Base-by-base conservation (phyloP, 2,329 filamentous ascomycete species). In the Xylariales sp. region DNA sequence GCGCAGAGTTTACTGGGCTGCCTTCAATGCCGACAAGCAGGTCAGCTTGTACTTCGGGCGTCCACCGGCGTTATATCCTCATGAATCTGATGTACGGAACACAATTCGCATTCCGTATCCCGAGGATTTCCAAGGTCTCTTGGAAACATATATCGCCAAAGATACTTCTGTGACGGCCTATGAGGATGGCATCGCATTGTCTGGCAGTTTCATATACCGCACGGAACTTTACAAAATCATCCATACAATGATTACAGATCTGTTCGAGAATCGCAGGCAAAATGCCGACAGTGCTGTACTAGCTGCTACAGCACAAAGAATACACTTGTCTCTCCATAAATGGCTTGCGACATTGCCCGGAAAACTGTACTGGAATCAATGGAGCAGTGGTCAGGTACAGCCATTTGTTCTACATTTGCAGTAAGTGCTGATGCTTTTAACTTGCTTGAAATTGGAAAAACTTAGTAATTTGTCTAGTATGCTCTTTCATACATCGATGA, bases 1-100 rank as follows among this genome's bases (percentile, higher is more conserved):
- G 4, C 59, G 70, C 6, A 57, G 70, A 16, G 65, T 70, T 2
- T 74, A 74, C 47, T 74, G 70, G 70, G 67, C 67, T 16, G 65
- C 66, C 3, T 73, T 74, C 40, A 62, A 66, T 13, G 67, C 62
- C 1, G 70, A 74, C 37, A 73, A 72, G 51, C 68, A 74, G 43
- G 55, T 73, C 7, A 72, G 68, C 41, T 51, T 74, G 6, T 72
- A 70, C 47, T 74, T 74, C 48, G 70, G 70, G 8, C 60, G 70
- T 15, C 69, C 70, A 13, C 69, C 70, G 1, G 70, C 69, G 5
- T 52, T 74, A 1, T 66, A 73, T 38, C 69, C 69, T 1, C 61
- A 66, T 38, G 67, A 70, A 43, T 69, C 69, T 8, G 69, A 74
- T 37, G 70, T 73, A 3, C 59, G 63, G 5, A 68, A 70, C 40